Percentiles rank a stretch among this genome's conserved stretches.
Evolutionary conservation across 495 filamentous ascomycete genomes (phyloP).

Genomic region (Cudoniella acicularis): DNA sequence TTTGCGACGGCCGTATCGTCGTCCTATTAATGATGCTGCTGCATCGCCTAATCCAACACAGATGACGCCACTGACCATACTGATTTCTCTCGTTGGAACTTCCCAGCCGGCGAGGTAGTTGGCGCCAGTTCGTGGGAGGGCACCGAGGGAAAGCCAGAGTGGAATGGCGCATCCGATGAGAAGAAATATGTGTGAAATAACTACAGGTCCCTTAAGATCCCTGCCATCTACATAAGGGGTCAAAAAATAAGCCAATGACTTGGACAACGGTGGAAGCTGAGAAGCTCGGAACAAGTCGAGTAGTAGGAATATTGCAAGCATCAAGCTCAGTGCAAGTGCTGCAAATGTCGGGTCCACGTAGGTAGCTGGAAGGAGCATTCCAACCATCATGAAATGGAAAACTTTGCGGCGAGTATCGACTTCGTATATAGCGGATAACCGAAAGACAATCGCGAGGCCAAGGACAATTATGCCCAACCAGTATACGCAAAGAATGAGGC

Average conservation of each 20-base stretch:
- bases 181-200: slow-evolving; percentile 93
- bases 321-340: slow-evolving; percentile 68
- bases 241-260: slow-evolving; percentile 77
- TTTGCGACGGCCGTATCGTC: slow-evolving; percentile 81
- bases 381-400: slow-evolving; percentile 97
- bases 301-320: slow-evolving; percentile 78
- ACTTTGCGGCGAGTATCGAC: slow-evolving; percentile 98
- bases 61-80: slow-evolving; percentile 85
- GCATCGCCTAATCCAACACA: slow-evolving; percentile 96
- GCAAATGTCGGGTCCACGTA: slow-evolving; percentile 83
- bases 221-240: slow-evolving; percentile 92
- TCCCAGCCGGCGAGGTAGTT: slow-evolving; percentile 68
- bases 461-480: slow-evolving; percentile 62
- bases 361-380: slow-evolving; percentile 84
- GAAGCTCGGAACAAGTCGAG: slow-evolving; percentile 86
- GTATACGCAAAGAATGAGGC: slow-evolving; percentile 73
- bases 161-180: slow-evolving; percentile 95
- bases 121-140: slow-evolving; percentile 50
- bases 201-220: slow-evolving; percentile 88
- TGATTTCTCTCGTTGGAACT: slow-evolving; percentile 62
- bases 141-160: slow-evolving; percentile 79
- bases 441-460: slow-evolving; percentile 70
- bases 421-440: slow-evolving; percentile 63
- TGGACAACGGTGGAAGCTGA: slow-evolving; percentile 84
- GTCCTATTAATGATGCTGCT: slow-evolving; percentile 85